These are phyloP conservation scores for Phlegmacium glaucopus DNA, from an alignment of 768 basidiomycete genomes.

Conservation along the genomic window DNA sequence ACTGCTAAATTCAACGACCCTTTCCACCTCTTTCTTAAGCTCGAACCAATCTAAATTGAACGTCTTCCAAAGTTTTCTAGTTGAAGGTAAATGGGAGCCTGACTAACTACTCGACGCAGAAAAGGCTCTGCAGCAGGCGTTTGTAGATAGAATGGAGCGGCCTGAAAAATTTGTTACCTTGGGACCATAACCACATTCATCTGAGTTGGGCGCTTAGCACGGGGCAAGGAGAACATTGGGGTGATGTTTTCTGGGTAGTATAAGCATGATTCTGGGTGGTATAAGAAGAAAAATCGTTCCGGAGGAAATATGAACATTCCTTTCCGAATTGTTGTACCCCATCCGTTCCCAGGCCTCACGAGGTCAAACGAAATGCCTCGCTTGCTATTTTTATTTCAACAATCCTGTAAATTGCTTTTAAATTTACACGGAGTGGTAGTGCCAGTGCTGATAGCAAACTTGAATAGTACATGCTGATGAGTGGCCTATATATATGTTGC, in stretches of 20 bases:
- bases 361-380: too few species aligned
- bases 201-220: slow-evolving; percentile 43
- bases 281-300: too few species aligned
- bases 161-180: slow-evolving; percentile 33
- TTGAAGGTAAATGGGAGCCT: slow-evolving; percentile 55
- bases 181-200: slow-evolving; percentile 67
- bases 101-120: slow-evolving; percentile 35
- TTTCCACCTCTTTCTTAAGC: slow-evolving; percentile 36
- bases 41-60: slow-evolving; percentile 31
- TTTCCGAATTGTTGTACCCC: too few species aligned
- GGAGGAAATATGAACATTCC: not conserved
- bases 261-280: slow-evolving; percentile 3
- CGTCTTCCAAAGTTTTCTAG: slow-evolving; percentile 44
- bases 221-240: slow-evolving; percentile 65
- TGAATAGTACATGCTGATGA: too few species aligned
- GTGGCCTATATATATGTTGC: too few species aligned
- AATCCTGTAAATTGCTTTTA: too few species aligned
- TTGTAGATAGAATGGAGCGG: slow-evolving; percentile 33
- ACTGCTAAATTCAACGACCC: slow-evolving; percentile 35
- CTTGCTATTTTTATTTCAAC: too few species aligned
- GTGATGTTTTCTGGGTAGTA: slow-evolving; percentile 42
- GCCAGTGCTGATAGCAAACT: too few species aligned
- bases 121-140: slow-evolving; percentile 33
- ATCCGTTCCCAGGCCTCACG: too few species aligned
- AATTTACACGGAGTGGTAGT: too few species aligned